Base-by-base conservation (phyloP, 495 filamentous ascomycete species). In the Hypomontagnella submonticulosa region DNA sequence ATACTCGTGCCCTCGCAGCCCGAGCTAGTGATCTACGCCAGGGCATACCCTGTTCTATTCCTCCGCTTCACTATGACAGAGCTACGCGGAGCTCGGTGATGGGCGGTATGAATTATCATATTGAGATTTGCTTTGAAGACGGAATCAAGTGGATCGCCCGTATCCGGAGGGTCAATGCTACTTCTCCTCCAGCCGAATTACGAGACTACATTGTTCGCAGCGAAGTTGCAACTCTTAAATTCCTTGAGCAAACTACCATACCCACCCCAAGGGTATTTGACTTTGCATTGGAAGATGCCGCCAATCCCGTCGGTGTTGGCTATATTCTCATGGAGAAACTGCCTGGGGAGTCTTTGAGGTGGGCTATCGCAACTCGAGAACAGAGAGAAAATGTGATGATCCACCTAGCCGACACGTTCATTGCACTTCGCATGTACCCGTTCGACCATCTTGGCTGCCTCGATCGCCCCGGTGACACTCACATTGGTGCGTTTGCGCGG, bases 241-340 rank as follows among this genome's bases (percentile, higher is more conserved):
- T 78, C 33, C 69, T 77, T 1, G 57, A 64, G 36, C 27, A 70
- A n/a, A 77, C 72, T 13, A 56, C 54, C 34, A 49, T 75, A 36
- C 76, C 75, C 41, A 66, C 49, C 23, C 70, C 71, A 5, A 73
- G 57, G 58, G 70, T 77, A 7, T 73, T 73, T 55, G 69, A 75
- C 23, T 76, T 71, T 44, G 58, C 64, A 11, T 23, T 71, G 0
- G 67, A 66, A 4, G n/a, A 30, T 33, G 58, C 70, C n/a, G 60
- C 62, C 11, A 78, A 79, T 19, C 27, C 40, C 13, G 70, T 79
- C 6, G 79, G 78, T 8, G 65, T 74, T 1, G 66, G 73, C 49
- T 77, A 75, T 51, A 72, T 80, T 16, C 67, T 80, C 37, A 74
- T 77, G 68, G 73, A 80, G 46, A 81, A 76, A 60, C 50, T 79